Evolutionary conservation across 306 rosid species (phyloP), one percentile per base, ranked within the genome.

Genomic region (Pterocarpus santalinus): DNA sequence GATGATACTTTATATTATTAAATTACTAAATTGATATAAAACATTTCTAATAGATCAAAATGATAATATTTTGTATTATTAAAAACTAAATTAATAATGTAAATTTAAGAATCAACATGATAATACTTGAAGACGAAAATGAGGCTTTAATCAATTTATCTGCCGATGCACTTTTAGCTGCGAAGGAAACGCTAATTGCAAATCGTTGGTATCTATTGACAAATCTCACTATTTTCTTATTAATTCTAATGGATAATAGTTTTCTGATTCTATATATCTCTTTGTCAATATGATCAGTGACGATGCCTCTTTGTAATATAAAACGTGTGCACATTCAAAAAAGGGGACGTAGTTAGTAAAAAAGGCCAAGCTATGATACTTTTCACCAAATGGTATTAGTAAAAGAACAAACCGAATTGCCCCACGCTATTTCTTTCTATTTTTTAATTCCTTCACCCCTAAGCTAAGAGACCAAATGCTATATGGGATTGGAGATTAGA

Each of bases 381-480:
- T 67, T 69, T n/a, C 35, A 41, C 46, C 9, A 16, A 69, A 12
- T 44, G 65, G 53, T 8, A 66, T 38, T 57, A 81, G 30, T 47
- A 67, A 76, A 78, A 78, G 80, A 35, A 65, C 65, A 72, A 78
- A 75, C 78, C 33, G 74, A 82, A 68, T 38, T n/a, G 33, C 16
- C 76, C 51, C 7, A 30, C 11, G 14, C 36, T 57, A 41, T 68
- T 80, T 73, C 80, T 88, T 84, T 79, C 77, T 56, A 2, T 38
- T 67, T 57, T 70, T 72, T 69, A 75, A 76, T 85, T 85, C 79
- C 94, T 88, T 88, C 83, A 16, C 41, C 72, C 75, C 81, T 72
- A 90, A 83, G 92, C 38, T 12, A 83, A 75, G 70, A 72, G 67
- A 58, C 66, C 67, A 83, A 74, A 72, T 52, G 84, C 75, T 65